Conservation (phyloP, 2,329 filamentous ascomycete species). For the Colletotrichum zoysiae region DNA sequence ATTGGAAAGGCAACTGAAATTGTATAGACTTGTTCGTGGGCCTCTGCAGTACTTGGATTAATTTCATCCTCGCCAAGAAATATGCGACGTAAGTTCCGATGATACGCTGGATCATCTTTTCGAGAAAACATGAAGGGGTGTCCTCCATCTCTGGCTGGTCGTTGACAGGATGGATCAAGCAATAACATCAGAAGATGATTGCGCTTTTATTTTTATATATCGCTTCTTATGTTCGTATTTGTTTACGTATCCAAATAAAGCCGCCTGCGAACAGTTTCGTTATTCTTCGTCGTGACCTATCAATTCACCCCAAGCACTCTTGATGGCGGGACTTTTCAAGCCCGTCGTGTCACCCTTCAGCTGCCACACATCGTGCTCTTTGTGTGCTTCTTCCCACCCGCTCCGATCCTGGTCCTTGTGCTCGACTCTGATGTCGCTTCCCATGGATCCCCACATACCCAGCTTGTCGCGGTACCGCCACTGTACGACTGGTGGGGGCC, state of each 20-base stretch:
- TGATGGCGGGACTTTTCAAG: slow-evolving; percentile 15
- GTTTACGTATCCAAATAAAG: neutral
- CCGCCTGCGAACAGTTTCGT: neutral
- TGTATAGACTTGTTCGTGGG: neutral
- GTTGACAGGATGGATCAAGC: too few species aligned
- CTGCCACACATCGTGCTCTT: slow-evolving; percentile 21
- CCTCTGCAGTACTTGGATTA: too few species aligned
- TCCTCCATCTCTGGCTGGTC: too few species aligned
- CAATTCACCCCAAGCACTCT: slow-evolving; percentile 18
- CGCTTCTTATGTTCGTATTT: neutral
- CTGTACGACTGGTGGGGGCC: slow-evolving; percentile 46
- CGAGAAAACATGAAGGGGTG: neutral
- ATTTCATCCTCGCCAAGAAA: neutral
- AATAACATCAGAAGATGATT: too few species aligned
- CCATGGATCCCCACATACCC: slow-evolving; percentile 45
- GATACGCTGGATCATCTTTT: too few species aligned
- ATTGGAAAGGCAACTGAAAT: too few species aligned
- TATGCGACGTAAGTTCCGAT: neutral
- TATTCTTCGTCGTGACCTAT: slow-evolving; percentile 22
- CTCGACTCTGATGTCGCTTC: slow-evolving; percentile 45
- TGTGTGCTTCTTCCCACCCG: slow-evolving; percentile 27
- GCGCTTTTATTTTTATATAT: neutral
- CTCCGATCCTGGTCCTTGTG: slow-evolving; percentile 35
- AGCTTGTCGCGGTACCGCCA: slow-evolving; percentile 45
- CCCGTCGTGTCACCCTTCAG: slow-evolving; percentile 25